Evolutionary conservation across 495 filamentous ascomycete species (phyloP).

Genomic region (Trichoderma asperelloides): DNA sequence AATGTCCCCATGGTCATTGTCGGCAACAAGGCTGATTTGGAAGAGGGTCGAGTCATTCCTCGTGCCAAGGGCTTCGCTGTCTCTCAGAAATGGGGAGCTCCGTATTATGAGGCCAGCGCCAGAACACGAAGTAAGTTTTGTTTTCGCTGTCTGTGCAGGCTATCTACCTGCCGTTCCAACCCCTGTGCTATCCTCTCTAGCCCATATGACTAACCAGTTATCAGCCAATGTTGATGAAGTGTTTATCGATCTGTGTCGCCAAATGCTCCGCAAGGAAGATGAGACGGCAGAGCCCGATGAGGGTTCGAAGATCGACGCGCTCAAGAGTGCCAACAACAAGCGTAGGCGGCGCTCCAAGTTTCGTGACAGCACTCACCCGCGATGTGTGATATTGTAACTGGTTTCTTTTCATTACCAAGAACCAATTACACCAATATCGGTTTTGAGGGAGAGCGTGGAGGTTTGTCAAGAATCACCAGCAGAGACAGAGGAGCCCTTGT

Average conservation of each 20-base stretch:
- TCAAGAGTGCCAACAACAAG: slow-evolving; percentile 19
- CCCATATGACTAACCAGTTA: slow-evolving; percentile 14
- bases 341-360: slow-evolving; percentile 17
- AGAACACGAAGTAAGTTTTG: slow-evolving; percentile 49
- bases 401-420: neutral
- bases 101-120: slow-evolving; percentile 92
- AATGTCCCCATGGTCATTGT: slow-evolving; percentile 91
- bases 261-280: slow-evolving; percentile 74
- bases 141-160: neutral
- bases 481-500: neutral
- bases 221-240: slow-evolving; percentile 89
- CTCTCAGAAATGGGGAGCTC: slow-evolving; percentile 81
- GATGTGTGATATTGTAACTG: slow-evolving; percentile 25
- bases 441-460: neutral
- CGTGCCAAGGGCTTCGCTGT: slow-evolving; percentile 77
- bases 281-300: slow-evolving; percentile 32
- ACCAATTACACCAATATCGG: neutral
- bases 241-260: slow-evolving; percentile 85
- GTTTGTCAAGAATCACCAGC: neutral
- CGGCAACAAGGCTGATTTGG: slow-evolving; percentile 93
- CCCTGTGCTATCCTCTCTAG: neutral
- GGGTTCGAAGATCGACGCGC: slow-evolving; percentile 28
- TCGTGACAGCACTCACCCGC: slow-evolving; percentile 15
- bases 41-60: slow-evolving; percentile 80
- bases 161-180: neutral